Conservation (phyloP, 768 basidiomycete genomes). For the Serendipita sp. region DNA sequence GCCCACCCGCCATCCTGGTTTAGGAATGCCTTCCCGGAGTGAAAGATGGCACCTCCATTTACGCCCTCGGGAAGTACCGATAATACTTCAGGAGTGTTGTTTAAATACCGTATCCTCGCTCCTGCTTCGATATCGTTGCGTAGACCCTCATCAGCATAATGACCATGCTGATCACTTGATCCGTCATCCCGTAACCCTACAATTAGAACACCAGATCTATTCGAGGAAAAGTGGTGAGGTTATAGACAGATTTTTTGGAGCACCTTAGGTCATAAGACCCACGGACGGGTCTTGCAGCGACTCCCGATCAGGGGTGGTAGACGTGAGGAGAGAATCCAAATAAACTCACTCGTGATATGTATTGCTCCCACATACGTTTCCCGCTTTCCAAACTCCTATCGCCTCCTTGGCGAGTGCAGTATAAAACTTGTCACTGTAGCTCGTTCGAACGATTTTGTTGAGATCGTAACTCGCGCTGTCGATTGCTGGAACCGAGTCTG, state of each 20-base stretch:
- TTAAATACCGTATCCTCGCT: constrained; percentile 28
- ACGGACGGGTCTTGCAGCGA: background rate
- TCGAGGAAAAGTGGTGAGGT: background rate
- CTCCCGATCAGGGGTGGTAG: background rate
- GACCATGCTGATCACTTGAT: constrained; percentile 15
- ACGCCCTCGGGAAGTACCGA: constrained; percentile 32
- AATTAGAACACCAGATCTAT: constrained; percentile 53
- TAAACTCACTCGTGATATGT: constrained; percentile 64
- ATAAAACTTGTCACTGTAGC: constrained; percentile 56
- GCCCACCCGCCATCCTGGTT: constrained; percentile 79
- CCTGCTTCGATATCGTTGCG: constrained; percentile 47
- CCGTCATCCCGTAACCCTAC: constrained; percentile 20
- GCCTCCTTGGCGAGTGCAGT: constrained; percentile 58
- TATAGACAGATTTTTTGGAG: background rate
- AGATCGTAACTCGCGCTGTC: constrained; percentile 59
- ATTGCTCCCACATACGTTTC: constrained; percentile 44
- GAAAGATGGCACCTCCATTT: constrained; percentile 12
- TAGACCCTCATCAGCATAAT: constrained; percentile 38
- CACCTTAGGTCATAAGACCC: background rate
- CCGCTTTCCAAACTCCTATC: constrained; percentile 52
- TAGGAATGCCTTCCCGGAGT: constrained; percentile 35
- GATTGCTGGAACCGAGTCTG: constrained; percentile 50
- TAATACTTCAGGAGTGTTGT: constrained; percentile 24
- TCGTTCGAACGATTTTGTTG: constrained; percentile 48
- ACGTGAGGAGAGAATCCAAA: background rate